A percentile compares a stretch with the other conserved stretches of the same genome.
phyloP scores from a whole-genome alignment of 2,329 filamentous ascomycete genomes.

The Epichloe gansuensis region DNA sequence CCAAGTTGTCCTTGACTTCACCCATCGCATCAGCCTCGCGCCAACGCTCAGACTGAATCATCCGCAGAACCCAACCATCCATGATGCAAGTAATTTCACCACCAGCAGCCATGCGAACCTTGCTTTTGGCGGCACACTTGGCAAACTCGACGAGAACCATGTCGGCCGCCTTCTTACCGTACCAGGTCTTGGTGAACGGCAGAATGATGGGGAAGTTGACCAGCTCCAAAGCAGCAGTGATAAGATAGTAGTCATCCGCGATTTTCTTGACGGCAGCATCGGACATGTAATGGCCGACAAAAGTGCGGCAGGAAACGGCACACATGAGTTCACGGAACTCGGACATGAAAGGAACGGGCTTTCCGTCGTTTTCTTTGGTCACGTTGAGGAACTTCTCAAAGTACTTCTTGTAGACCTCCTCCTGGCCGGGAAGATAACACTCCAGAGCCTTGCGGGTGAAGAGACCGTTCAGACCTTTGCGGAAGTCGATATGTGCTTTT shows the following conservation, averaged over 20 bases:
- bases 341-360: conserved; percentile 78
- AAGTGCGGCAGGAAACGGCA: conserved; percentile 90
- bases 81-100: conserved; percentile 84
- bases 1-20: conserved; percentile 49
- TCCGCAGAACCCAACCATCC: conserved; percentile 84
- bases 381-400: conserved; percentile 67
- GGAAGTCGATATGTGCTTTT: conserved; percentile 89
- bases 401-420: conserved; percentile 81
- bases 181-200: conserved; percentile 91
- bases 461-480: conserved; percentile 86
- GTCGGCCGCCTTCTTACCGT: conserved; percentile 88
- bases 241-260: conserved; percentile 90
- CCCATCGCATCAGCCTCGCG: conserved; percentile 66
- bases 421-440: conserved; percentile 79
- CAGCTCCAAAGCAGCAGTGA: conserved; percentile 87
- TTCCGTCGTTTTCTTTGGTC: conserved; percentile 56
- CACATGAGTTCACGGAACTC: conserved; percentile 91
- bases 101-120: conserved; percentile 79
- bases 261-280: conserved; percentile 88
- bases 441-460: conserved; percentile 88
- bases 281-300: conserved; percentile 89
- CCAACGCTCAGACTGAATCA: conserved; percentile 76
- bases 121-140: conserved; percentile 86
- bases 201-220: conserved; percentile 98
- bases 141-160: conserved; percentile 83